Evolutionary conservation across 495 filamentous ascomycete species (phyloP).

Genomic region (Daldinia caldariorum): DNA sequence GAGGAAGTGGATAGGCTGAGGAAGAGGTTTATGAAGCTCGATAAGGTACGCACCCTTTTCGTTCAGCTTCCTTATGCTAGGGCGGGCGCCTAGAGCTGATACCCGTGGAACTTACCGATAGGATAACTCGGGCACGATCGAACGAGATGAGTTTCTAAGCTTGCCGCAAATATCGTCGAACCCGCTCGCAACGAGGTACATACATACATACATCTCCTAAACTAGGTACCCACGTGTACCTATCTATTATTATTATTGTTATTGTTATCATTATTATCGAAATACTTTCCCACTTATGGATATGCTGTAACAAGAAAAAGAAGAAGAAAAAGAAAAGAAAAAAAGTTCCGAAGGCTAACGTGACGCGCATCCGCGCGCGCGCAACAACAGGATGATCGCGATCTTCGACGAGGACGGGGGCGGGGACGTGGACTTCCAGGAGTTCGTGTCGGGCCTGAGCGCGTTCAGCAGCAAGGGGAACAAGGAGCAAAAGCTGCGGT

Average conservation of each 20-base stretch:
- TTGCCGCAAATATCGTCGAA: conserved; percentile 98
- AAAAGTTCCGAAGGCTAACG: conserved; percentile 18
- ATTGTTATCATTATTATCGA: too few relatives aligned
- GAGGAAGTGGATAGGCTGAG: conserved; percentile 95
- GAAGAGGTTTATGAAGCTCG: conserved; percentile 99
- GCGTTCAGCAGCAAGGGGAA: conserved; percentile 98
- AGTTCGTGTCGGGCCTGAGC: conserved; percentile 95
- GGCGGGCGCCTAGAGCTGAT: conserved; percentile 6
- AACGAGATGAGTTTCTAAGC: conserved; percentile 97
- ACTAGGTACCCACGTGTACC: too few relatives aligned
- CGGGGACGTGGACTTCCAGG: conserved; percentile 98
- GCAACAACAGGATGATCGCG: conserved; percentile 83
- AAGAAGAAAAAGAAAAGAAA: too few relatives aligned
- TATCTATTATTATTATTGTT: too few relatives aligned
- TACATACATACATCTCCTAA: too few relatives aligned
- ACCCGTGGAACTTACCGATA: conserved; percentile 48
- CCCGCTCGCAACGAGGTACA: conserved; percentile 90
- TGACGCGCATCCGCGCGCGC: background rate
- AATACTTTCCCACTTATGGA: background rate
- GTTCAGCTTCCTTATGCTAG: background rate
- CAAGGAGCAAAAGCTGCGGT: conserved; percentile 97
- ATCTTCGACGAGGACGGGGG: conserved; percentile 99
- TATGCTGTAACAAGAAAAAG: too few relatives aligned
- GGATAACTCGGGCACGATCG: conserved; percentile 98
- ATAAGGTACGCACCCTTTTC: conserved; percentile 75